Evolutionary conservation across 352 stramenopile species (phyloP).

Genomic region (Pythium rishiriense): DNA sequence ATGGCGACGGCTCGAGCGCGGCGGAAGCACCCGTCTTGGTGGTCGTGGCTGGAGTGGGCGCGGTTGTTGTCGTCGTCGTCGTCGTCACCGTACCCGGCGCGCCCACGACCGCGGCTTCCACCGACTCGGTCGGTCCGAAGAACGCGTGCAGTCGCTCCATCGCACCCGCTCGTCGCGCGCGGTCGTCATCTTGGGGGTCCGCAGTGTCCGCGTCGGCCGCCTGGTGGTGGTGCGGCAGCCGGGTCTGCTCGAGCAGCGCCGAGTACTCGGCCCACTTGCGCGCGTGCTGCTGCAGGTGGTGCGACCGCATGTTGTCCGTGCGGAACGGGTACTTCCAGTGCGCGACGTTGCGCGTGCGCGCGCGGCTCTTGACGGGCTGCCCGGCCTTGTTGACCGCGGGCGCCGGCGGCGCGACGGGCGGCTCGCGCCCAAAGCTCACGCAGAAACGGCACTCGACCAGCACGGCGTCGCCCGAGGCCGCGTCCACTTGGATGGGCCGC

Average conservation of each 20-base stretch:
- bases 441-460: conserved; percentile 41
- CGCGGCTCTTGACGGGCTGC: conserved; percentile 27
- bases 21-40: too few relatives aligned
- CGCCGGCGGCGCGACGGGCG: not conserved
- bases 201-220: not conserved
- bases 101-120: not conserved
- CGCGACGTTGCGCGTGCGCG: conserved; percentile 36
- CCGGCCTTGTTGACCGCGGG: conserved; percentile 14
- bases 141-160: conserved; percentile 14
- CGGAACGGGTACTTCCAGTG: conserved; percentile 41
- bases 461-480: conserved; percentile 32
- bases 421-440: conserved; percentile 39
- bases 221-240: conserved; percentile 19
- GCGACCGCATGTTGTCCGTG: conserved; percentile 43
- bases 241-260: conserved; percentile 29
- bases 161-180: not conserved
- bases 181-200: not conserved
- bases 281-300: conserved; percentile 40
- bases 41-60: not conserved
- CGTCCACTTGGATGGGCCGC: conserved; percentile 31
- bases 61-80: not conserved
- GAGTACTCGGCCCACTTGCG: conserved; percentile 35
- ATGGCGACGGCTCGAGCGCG: not conserved
- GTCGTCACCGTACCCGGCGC: not conserved
- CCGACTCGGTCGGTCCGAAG: conserved; percentile 16